Evolutionary conservation across 2,329 filamentous ascomycete species (phyloP), one percentile per base, ranked within the genome.

Genomic region (Diaporthe capsici): DNA sequence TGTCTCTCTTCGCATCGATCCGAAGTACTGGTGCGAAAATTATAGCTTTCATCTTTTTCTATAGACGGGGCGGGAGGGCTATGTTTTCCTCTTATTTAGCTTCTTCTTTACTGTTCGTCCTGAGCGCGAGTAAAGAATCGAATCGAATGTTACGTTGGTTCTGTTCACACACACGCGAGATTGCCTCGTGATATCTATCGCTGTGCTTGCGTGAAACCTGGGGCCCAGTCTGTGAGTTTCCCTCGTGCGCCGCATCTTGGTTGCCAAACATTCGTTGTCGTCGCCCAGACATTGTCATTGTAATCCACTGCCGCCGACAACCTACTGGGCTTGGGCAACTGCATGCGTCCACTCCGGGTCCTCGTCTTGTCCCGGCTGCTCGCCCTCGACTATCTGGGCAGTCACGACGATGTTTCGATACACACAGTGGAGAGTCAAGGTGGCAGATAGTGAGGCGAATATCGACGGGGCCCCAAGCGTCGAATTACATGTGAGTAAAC

Each of bases 21-120:
- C 49, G 22, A 22, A 25, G 20, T 68, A 39, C 47, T 53, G 47
- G 65, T 68, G 10, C 47, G 47, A 42, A 68, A 68, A 53, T 34
- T 68, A 68, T 68, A 68, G 65, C 47, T 53, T 63, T 47, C 31
- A 47, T 31, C n/a, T 20, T 55, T 51, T 68, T 53, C 44, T 68
- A 72, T 72, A 72, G 71, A 72, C 58, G 44, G 68, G 70, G 57
- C 25, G 71, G 71, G 71, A 68, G 47, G 65, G 31, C 22, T 28
- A 12, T 28, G 8, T 25, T 63, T 22, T 28, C n/a, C 28, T 39
- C 8, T 31, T 47, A 20, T 22, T 22, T 37, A 5, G 60, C 39
- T 65, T 42, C 31, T 63, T 47, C 60, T 65, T 28, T 25, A 47
- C 44, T 44, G 47, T 55, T 49, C 58, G 57, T 63, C 58, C 31